A percentile compares a stretch with the other conserved stretches of the same genome.
phyloP scores from a whole-genome alignment of 116 monocot genomes.

The Dioscorea cayenensis region DNA sequence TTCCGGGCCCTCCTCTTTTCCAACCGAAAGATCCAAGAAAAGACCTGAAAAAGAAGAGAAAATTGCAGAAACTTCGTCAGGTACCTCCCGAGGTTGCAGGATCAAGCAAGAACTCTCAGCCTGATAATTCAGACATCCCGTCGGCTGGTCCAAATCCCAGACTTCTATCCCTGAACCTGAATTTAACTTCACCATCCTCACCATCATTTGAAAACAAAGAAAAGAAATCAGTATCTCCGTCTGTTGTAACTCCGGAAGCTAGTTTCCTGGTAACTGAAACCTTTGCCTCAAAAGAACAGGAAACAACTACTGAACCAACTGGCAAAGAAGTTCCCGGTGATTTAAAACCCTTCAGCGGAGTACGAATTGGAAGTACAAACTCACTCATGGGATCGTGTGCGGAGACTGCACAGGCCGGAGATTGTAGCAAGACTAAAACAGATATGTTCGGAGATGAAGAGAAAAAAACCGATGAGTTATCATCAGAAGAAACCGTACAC shows the following conservation, averaged over 20 bases:
- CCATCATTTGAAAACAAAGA: constrained; percentile 14
- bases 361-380: constrained; percentile 13
- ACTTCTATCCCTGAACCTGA: constrained; percentile 44
- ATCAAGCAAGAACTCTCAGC: constrained; percentile 4
- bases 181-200: constrained; percentile 39
- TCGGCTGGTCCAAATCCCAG: constrained; percentile 4
- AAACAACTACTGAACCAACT: constrained; percentile 13
- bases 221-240: constrained; percentile 12
- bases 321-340: constrained; percentile 8
- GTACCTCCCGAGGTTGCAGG: constrained; percentile 4
- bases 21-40: constrained; percentile 74
- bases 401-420: constrained; percentile 16
- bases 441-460: constrained; percentile 8
- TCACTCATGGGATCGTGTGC: constrained; percentile 16
- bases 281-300: constrained; percentile 8
- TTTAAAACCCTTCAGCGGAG: constrained; percentile 9
- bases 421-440: constrained; percentile 21
- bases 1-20: constrained; percentile 43
- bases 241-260: constrained; percentile 6
- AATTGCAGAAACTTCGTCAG: constrained; percentile 18
- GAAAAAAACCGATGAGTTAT: constrained; percentile 16
- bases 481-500: constrained; percentile 24
- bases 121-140: background rate
- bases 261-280: constrained; percentile 9
- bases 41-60: constrained; percentile 50